Conservation (phyloP, 2,329 filamentous ascomycete genomes). For the Hymenoscyphus repandus region DNA sequence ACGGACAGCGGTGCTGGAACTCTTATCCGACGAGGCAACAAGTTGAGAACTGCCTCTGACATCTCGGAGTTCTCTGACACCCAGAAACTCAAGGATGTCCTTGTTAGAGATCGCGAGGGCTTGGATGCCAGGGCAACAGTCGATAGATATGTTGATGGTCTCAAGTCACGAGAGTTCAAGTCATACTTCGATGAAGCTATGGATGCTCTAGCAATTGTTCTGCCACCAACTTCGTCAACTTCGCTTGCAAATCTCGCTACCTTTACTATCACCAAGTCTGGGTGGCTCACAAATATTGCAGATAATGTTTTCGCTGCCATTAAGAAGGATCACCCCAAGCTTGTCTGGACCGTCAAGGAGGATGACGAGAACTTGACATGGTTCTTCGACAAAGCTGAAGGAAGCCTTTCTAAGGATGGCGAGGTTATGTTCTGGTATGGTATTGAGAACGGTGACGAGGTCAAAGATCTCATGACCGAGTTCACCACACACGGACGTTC, state of each 20-base stretch:
- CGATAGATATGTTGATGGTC: constrained; percentile 76
- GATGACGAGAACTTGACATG: constrained; percentile 95
- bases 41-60: constrained; percentile 69
- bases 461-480: constrained; percentile 77
- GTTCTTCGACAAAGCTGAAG: constrained; percentile 97
- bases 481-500: constrained; percentile 77
- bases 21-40: constrained; percentile 85
- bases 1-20: constrained; percentile 94
- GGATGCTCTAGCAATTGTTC: constrained; percentile 85
- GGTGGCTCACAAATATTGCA: constrained; percentile 89
- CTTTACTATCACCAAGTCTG: constrained; percentile 87
- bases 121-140: constrained; percentile 79
- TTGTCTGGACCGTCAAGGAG: constrained; percentile 95
- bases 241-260: constrained; percentile 79
- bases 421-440: constrained; percentile 93
- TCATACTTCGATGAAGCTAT: constrained; percentile 93
- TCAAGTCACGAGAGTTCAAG: constrained; percentile 75
- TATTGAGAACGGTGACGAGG: constrained; percentile 73
- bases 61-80: constrained; percentile 72
- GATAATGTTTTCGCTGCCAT: constrained; percentile 93
- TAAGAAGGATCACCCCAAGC: constrained; percentile 86
- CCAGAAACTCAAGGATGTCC: constrained; percentile 71
- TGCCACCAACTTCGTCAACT: constrained; percentile 63
- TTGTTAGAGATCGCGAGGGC: constrained; percentile 76
- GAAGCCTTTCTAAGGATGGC: constrained; percentile 78